These are phyloP conservation scores for Daucus carota DNA, from an alignment of 129 eudicot species.

Conservation along the genomic window DH1_v3.0 NC_030389.2:9486501-9487000, in stretches of 20 bases:
- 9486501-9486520: neutral
- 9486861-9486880: neutral
- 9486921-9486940: neutral
- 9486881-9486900: neutral
- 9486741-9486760: slow-evolving; percentile 58
- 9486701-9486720: neutral
- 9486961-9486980: neutral
- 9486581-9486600: neutral
- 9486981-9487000: neutral
- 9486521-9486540: neutral
- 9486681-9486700: neutral
- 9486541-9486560: neutral
- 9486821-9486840: neutral
- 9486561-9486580: neutral
- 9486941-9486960: neutral
- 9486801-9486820: slow-evolving; percentile 36
- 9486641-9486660: slow-evolving; percentile 21
- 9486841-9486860: neutral
- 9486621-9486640: slow-evolving; percentile 17
- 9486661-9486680: neutral
- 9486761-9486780: slow-evolving; percentile 46
- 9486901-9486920: neutral
- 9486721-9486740: slow-evolving; percentile 41
- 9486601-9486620: neutral
- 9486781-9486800: slow-evolving; percentile 49